Base-by-base conservation (phyloP, 2,329 filamentous ascomycete species). In the Beauveria brongniartii region DNA sequence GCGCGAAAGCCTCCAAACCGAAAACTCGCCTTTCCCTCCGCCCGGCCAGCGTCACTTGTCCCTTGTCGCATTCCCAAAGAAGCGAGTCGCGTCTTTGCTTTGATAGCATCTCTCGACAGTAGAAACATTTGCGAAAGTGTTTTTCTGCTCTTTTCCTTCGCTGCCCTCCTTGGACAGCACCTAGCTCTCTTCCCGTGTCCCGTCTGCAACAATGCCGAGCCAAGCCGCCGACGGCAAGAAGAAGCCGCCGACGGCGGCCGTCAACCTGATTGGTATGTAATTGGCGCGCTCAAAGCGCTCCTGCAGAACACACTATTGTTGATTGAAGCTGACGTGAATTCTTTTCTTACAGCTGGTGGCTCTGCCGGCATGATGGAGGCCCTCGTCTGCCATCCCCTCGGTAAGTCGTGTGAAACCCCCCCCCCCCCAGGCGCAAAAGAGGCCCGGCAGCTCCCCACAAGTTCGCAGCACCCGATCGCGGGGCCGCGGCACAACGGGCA, bases 321-420 rank as follows among this genome's bases (percentile, higher is more conserved):
- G 48, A 60, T 65, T 58, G 47, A 52, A 50, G 26, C 69, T 70
- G 63, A 70, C 62, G 30, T 18, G 30, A 26, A 8, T 50, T 37
- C 4, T 56, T 55, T 56, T 16, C 6, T 37, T 37, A 41, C 68
- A 96, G 94, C 94, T 73, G 94, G 94, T 73, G 94, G 94, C 73
- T 91, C 91, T 76, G 94, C 94, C 68, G 94, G 94, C 71, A 97
- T 97, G 93, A 97, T 97, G 92, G 94, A 99, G 78, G 94, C 94
- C 54, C 86, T 99, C 64, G 92, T 81, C 59, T 99, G 94, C 76
- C 94, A 99, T 80, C 94, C 94, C 64, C 83, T 97, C 62, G 90
- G 90, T 93, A 82, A 69, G 81, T 68, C 61, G 30, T 58, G 8
- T 28, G 37, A 24, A 52, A 51, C 8, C 10, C 28, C 9, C 12